Base-by-base conservation (phyloP, 2,329 filamentous ascomycete genomes). In the Ampelomyces quisqualis region DNA sequence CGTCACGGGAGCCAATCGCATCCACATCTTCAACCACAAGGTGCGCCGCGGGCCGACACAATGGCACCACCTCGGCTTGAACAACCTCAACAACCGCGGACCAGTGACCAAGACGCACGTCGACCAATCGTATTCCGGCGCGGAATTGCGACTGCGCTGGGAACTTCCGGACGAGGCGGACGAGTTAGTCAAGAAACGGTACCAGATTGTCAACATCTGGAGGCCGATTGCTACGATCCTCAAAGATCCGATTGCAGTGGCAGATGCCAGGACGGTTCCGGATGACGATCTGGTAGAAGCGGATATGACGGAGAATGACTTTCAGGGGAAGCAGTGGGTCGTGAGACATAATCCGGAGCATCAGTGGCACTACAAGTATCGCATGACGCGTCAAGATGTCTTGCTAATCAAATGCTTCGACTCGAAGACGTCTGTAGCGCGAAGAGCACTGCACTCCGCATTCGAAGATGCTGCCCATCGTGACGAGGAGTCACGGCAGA, bases 21-120 rank as follows among this genome's bases (percentile, higher is more conserved):
- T 81, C 45, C 73, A 78, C 65, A 79, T 82, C 57, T 84, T 83
- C 58, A 77, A 81, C 61, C 79, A 82, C 65, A 81, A 78, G 10
- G 77, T 83, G 50, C 73, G 74, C 17, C 71, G 73, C 29, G 58
- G 62, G 21, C 54, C 57, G 26, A 60, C 54, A 2, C 54, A 61
- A 8, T 61, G 57, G 43, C 69, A 73, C 30, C 48, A 54, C 10
- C 53, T 60, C 5, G 53, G 52, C 22, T 46, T 33, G 28, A 40
- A 41, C 33, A 49, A 60, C 52, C 51, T 56, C 41, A 46, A 69
- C 69, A 54, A 61, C 24, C 43, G 47, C 1, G 71, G 69, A 2
- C 73, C 71, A 2, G 74, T 77, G 4, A 70, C 72, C 40, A 69
- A 71, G 7, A 75, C 78, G 3, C 78, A 81, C 60, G 77, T 80